Evolutionary conservation across 106 monocot species (phyloP).

Genomic region (Dendrobium huoshanense): DNA sequence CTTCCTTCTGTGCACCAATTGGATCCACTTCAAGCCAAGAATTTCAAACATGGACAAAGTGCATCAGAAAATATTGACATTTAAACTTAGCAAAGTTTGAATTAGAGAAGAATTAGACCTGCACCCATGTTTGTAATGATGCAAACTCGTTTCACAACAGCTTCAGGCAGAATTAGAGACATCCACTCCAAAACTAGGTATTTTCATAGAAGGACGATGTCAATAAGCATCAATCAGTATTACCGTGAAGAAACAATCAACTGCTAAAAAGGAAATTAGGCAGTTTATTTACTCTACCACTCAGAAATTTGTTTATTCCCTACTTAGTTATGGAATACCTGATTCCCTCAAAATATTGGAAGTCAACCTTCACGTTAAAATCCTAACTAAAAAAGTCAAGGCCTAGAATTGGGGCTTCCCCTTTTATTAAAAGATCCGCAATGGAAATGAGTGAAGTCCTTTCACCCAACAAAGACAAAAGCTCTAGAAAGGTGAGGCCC

Average conservation of each 20-base stretch:
- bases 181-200: constrained; percentile 77
- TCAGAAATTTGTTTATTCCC: no score
- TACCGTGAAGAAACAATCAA: background rate
- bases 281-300: no score
- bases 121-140: constrained; percentile 98
- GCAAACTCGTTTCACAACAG: constrained; percentile 65
- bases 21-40: constrained; percentile 69
- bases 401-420: no score
- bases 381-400: no score
- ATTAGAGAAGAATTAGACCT: constrained; percentile 30
- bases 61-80: background rate
- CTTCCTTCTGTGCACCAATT: constrained; percentile 68
- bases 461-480: no score
- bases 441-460: no score
- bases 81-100: background rate
- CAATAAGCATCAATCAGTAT: background rate
- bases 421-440: no score
- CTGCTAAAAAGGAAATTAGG: background rate
- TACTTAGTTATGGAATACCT: no score
- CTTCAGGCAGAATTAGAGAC: constrained; percentile 68
- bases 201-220: background rate
- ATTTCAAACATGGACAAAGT: background rate
- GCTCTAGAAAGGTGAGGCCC: no score
- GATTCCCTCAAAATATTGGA: no score
- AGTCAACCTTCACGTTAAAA: no score